Percentiles rank a stretch among this genome's conserved stretches.
Conservation (phyloP, 139 green algal genomes). For the Coelastrella sp. region DNA sequence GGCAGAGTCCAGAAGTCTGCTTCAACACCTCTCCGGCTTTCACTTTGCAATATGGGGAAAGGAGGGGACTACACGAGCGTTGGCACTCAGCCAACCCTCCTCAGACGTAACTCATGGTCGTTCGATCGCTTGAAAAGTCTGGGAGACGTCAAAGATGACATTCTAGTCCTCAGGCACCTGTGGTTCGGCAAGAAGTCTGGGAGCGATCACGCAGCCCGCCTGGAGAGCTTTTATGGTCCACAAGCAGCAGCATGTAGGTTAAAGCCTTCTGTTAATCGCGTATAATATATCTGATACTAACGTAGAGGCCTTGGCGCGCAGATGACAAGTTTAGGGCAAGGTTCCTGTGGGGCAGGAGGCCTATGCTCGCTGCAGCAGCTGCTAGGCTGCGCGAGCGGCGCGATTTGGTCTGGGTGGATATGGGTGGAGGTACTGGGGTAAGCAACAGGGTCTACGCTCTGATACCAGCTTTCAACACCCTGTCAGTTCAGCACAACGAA, state of each 20-base stretch:
- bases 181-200: conserved; percentile 83
- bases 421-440: conserved; percentile 94
- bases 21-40: too few relatives aligned
- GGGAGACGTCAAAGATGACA: conserved; percentile 76
- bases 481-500: conserved; percentile 2
- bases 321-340: conserved; percentile 95
- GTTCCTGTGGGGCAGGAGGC: conserved; percentile 95
- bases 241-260: conserved; percentile 70
- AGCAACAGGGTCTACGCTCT: conserved; percentile 23
- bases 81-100: conserved; percentile 1
- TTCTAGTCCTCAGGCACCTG: conserved; percentile 85
- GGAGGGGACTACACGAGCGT: neutral
- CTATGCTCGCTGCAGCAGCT: conserved; percentile 92
- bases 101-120: conserved; percentile 30
- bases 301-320: conserved; percentile 61
- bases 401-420: conserved; percentile 94
- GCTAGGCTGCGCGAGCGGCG: conserved; percentile 76
- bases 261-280: neutral
- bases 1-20: too few relatives aligned
- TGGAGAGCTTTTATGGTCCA: conserved; percentile 90
- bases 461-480: neutral
- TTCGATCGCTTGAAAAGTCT: conserved; percentile 50
- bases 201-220: conserved; percentile 80
- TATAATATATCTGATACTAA: neutral
- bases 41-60: conserved; percentile 15